phyloP scores from a whole-genome alignment of 768 basidiomycete species.

The Phanerodontia chrysosporium region DNA sequence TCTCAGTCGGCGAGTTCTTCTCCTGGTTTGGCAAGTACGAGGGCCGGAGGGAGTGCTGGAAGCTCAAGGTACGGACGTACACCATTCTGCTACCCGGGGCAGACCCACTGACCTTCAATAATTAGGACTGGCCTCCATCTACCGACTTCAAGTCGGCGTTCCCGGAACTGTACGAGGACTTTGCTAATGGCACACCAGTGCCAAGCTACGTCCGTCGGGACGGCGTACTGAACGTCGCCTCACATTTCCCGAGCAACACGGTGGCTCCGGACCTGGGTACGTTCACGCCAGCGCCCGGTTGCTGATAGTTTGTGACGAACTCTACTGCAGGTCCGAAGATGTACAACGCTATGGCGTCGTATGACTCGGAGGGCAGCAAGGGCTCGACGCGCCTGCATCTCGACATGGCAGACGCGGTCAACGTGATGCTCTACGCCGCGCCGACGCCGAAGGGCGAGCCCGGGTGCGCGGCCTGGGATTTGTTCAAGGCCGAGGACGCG shows the following conservation, averaged over 20 bases:
- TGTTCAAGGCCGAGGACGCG: slow-evolving; percentile 80
- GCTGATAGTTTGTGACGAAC: background rate
- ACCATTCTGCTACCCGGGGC: no score
- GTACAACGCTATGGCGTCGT: slow-evolving; percentile 86
- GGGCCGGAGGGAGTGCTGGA: slow-evolving; percentile 55
- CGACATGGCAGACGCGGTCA: slow-evolving; percentile 93
- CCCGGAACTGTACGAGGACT: slow-evolving; percentile 85
- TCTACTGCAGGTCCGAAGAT: slow-evolving; percentile 73
- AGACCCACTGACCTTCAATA: background rate
- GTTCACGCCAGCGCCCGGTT: slow-evolving; percentile 16
- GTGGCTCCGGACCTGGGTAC: slow-evolving; percentile 76
- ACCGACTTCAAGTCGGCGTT: slow-evolving; percentile 80
- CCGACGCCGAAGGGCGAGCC: slow-evolving; percentile 50
- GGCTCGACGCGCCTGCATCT: slow-evolving; percentile 89
- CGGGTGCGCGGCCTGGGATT: slow-evolving; percentile 89
- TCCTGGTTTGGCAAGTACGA: slow-evolving; percentile 66
- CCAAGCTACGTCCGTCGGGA: slow-evolving; percentile 90
- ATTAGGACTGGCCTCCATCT: slow-evolving; percentile 91
- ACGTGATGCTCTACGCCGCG: slow-evolving; percentile 79
- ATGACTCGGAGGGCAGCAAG: slow-evolving; percentile 60
- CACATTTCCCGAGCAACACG: slow-evolving; percentile 81
- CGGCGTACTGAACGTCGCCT: slow-evolving; percentile 82
- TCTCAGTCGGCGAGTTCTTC: slow-evolving; percentile 80
- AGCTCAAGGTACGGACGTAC: slow-evolving; percentile 57
- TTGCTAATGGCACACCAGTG: slow-evolving; percentile 76